These are phyloP conservation scores for Cyclostephanos invisitatus DNA, from an alignment of 108 stramenopile genomes.

Conservation along the genomic window DNA sequence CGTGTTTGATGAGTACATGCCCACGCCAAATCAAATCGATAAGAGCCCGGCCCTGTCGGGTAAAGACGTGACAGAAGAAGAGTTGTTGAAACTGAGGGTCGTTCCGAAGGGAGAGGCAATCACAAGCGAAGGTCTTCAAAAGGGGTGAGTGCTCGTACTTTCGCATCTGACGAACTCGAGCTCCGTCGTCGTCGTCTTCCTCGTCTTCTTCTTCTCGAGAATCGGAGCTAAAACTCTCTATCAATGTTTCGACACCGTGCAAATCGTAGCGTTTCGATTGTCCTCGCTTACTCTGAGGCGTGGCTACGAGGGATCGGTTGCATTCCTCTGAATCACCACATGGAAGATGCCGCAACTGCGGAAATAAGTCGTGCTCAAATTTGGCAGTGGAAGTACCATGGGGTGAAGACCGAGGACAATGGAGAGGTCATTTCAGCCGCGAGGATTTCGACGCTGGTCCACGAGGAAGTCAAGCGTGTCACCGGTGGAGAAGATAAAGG, in stretches of 20 bases:
- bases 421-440: constrained; percentile 57
- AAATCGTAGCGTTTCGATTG: constrained; percentile 61
- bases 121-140: constrained; percentile 68
- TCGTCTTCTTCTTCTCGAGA: not conserved
- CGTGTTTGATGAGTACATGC: constrained; percentile 92
- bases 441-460: constrained; percentile 64
- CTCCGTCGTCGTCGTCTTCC: not conserved
- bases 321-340: constrained; percentile 88
- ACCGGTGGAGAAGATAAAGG: constrained; percentile 52
- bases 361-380: constrained; percentile 94
- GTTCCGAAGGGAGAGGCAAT: constrained; percentile 72
- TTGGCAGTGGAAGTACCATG: constrained; percentile 85
- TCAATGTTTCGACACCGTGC: not conserved
- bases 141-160: constrained; percentile 42
- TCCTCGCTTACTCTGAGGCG: constrained; percentile 90
- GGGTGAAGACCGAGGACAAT: constrained; percentile 77
- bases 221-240: not conserved
- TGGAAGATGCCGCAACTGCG: constrained; percentile 97
- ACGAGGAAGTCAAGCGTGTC: constrained; percentile 60
- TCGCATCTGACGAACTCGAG: not conserved
- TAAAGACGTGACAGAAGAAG: constrained; percentile 61
- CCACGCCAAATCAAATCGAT: constrained; percentile 81
- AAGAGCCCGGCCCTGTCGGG: constrained; percentile 61
- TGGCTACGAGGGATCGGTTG: constrained; percentile 94
- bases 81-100: constrained; percentile 64